Evolutionary conservation across 2,329 filamentous ascomycete genomes (phyloP), one percentile per base, ranked within the genome.

Genomic region (Didymella sp.): DNA sequence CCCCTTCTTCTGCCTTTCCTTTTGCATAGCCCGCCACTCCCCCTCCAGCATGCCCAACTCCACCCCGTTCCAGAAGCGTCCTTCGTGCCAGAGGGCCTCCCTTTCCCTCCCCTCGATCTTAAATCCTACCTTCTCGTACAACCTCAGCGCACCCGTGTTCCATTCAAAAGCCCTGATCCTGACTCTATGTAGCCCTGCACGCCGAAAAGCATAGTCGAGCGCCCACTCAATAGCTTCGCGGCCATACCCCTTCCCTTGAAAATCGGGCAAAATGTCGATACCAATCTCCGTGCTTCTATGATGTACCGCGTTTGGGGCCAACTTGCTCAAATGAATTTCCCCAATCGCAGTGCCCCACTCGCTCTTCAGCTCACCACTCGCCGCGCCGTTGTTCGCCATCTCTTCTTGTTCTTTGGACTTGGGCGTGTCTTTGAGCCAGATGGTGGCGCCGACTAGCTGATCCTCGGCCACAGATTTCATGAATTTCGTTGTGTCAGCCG

Each of bases 41-140:
- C 60, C 24, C 35, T 72, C 69, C 56, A 74, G 40, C 64, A 74
- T 67, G 4, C 68, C 66, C n/a, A 71, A 45, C 28, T 59, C 59
- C 1, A 73, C 28, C 0, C 58, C 54, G 69, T 73, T 69, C 69
- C 70, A 74, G 59, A 67, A 84, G 28, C 72, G 65, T 1, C 81
- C 74, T 59, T 82, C 75, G 62, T 76, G 71, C 72, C 76, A 82
- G 6, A 79, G 56, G 1, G 69, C 65, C 65, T 84, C 77, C 47
- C 80, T 70, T 51, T 67, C 71, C 4, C 76, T 62, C 0, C 80
- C 80, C 59, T 84, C 81, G 2, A 70, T 59, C 40, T 72, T 72
- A 58, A 84, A 83, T 0, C 82, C 81, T 8, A 83, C 53, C 37
- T 72, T 71, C 62, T 77, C 67, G 59, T 83, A 83, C 64, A 84